Conservation (phyloP, 352 stramenopile species). For the Hyaloperonospora brassicae region DNA sequence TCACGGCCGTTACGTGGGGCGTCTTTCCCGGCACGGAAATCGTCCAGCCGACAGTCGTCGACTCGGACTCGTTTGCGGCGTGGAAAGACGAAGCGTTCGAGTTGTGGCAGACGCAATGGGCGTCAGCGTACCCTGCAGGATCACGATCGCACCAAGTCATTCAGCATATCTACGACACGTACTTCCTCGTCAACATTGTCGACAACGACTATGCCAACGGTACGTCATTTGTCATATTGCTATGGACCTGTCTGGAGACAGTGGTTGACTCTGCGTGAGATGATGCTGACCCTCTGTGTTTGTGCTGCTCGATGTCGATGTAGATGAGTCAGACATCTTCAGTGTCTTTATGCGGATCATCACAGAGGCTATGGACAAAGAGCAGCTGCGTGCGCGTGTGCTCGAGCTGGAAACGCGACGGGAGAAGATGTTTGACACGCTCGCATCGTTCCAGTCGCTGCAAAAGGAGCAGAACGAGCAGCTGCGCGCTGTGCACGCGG, state of each 20-base stretch:
- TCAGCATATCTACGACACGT: conserved; percentile 90
- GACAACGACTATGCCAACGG: conserved; percentile 95
- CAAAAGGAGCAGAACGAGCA: conserved; percentile 52
- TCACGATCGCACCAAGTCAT: conserved; percentile 47
- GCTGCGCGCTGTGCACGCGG: conserved; percentile 38
- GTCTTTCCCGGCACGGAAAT: conserved; percentile 94
- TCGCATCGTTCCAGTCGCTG: conserved; percentile 56
- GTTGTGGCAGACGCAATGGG: conserved; percentile 95
- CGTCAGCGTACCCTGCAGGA: conserved; percentile 91
- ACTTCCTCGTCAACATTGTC: conserved; percentile 97
- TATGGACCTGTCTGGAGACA: not conserved
- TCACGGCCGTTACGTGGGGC: conserved; percentile 96
- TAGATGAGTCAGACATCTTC: conserved; percentile 77
- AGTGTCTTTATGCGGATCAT: conserved; percentile 79
- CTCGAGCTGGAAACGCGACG: conserved; percentile 64
- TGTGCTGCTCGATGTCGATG: not conserved
- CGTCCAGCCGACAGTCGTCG: conserved; percentile 94
- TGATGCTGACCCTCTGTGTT: not conserved
- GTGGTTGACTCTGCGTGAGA: conserved; percentile 2
- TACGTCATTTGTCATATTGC: conserved; percentile 13
- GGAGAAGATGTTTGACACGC: conserved; percentile 70
- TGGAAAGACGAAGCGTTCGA: conserved; percentile 96
- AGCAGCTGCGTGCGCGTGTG: conserved; percentile 57
- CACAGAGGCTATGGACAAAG: conserved; percentile 72
- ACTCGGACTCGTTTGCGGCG: conserved; percentile 91